A percentile compares a stretch with the other conserved stretches of the same genome.
Evolutionary conservation across 169 alveolate genomes (phyloP).

Genomic region (Eimeria praecox): DNA sequence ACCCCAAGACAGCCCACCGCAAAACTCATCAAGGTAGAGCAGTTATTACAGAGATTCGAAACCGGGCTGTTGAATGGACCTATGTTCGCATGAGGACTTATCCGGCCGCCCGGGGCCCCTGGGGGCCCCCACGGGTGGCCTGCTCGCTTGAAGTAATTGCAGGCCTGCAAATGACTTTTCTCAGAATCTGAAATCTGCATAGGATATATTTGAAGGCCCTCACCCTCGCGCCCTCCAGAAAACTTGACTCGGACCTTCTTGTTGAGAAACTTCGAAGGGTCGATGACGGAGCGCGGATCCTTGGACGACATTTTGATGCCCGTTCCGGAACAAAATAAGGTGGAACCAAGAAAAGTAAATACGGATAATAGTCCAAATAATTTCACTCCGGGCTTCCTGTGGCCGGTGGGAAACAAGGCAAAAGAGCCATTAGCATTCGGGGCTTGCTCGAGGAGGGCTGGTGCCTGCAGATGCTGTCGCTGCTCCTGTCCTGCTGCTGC

Average conservation of each 20-base stretch:
- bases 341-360: neutral
- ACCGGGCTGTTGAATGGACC: neutral
- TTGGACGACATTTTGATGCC: constrained; percentile 78
- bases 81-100: neutral
- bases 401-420: neutral
- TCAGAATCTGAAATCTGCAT: neutral
- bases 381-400: neutral
- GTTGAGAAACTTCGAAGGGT: constrained; percentile 89
- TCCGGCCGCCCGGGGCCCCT: neutral
- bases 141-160: neutral
- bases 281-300: constrained; percentile 91
- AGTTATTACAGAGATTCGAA: neutral
- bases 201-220: neutral
- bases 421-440: neutral
- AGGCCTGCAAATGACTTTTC: neutral
- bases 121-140: neutral
- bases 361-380: neutral
- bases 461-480: neutral
- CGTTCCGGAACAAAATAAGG: neutral
- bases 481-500: neutral
- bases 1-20: neutral
- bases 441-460: constrained; percentile 33
- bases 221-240: constrained; percentile 94
- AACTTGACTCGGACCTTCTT: constrained; percentile 91
- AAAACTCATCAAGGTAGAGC: neutral